Base-by-base conservation (phyloP, 768 basidiomycete genomes). In the Collybia sp. region DNA sequence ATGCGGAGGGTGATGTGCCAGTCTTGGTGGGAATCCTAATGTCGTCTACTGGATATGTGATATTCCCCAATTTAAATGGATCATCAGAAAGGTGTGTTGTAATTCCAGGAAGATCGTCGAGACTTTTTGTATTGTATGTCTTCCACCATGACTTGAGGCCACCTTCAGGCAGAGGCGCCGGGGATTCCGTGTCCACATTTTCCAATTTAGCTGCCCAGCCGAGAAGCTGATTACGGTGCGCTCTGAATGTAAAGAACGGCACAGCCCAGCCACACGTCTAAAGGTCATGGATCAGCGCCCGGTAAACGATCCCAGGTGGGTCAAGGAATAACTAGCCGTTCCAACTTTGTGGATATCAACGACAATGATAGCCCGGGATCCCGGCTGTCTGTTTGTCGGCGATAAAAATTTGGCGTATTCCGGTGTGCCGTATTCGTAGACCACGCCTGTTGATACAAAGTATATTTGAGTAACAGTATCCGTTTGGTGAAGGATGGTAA, bases 201-300 rank as follows among this genome's bases (percentile, higher is more conserved):
- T 85, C 82, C 43, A 71, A 67, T 48, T 60, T 63, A 8, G 61
- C 65, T 25, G 69, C 70, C 60, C 61, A 76, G 20, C 73, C 67
- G 35, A 75, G 65, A 12, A 82, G 75, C 8, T 69, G 69, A 1
- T 69, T 73, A 18, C 85, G 80, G 45, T 83, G 77, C 3, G 68
- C 64, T 34, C 75, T 61, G 63, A 77, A 86, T 36, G 70, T 65
- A 57, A 77, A 85, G 53, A 72, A 73, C 2, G 85, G 84, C 18
- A 85, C 74, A 0, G 74, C 73, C 52, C 72, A 85, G 16, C 85
- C 83, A 52, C 83, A 87, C 1, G 83, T 83, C 85, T 85, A 37
- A 37, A 37, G 17, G 17, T 6, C 6, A 37, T 37, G 10, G 3
- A 10, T 37, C 10, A 37, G 13, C 35, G n/a, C 6, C n/a, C n/a